phyloP scores from a whole-genome alignment of 495 filamentous ascomycete species.

The Trichocladium uniseriatum region DNA sequence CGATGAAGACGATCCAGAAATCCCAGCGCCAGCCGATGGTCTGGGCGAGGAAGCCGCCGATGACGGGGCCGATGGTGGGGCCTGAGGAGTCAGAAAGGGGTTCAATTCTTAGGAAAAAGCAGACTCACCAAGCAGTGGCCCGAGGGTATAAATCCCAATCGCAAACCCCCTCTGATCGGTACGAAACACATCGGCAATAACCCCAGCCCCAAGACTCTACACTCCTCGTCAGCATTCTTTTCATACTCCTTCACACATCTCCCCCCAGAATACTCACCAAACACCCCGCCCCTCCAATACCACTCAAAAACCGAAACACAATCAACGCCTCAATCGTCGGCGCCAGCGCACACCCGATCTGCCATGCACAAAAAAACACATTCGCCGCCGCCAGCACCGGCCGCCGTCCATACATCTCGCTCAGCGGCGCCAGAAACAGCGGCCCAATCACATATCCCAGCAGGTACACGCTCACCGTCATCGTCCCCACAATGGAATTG shows the following conservation, averaged over 20 bases:
- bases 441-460: conserved; percentile 38
- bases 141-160: conserved; percentile 42
- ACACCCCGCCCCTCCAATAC: conserved; percentile 30
- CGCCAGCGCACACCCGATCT: conserved; percentile 60
- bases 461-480: conserved; percentile 38
- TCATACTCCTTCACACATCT: too few species aligned
- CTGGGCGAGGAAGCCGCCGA: conserved; percentile 48
- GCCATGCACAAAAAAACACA: conserved; percentile 58
- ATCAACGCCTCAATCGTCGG: conserved; percentile 50
- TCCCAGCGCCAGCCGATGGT: conserved; percentile 51
- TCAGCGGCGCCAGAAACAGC: conserved; percentile 55
- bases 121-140: conserved; percentile 37
- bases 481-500: conserved; percentile 26
- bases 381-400: conserved; percentile 54
- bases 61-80: conserved; percentile 42
- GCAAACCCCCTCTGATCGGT: conserved; percentile 48
- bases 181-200: conserved; percentile 50
- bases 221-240: background rate
- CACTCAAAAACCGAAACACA: conserved; percentile 56
- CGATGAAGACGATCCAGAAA: conserved; percentile 51
- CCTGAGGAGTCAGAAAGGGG: conserved; percentile 18
- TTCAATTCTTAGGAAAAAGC: background rate
- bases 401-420: conserved; percentile 64
- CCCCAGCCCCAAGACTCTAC: conserved; percentile 43
- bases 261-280: too few species aligned